Base-by-base conservation (phyloP, 1,284 basidiomycete species). In the Papiliotrema terrestris region DNA sequence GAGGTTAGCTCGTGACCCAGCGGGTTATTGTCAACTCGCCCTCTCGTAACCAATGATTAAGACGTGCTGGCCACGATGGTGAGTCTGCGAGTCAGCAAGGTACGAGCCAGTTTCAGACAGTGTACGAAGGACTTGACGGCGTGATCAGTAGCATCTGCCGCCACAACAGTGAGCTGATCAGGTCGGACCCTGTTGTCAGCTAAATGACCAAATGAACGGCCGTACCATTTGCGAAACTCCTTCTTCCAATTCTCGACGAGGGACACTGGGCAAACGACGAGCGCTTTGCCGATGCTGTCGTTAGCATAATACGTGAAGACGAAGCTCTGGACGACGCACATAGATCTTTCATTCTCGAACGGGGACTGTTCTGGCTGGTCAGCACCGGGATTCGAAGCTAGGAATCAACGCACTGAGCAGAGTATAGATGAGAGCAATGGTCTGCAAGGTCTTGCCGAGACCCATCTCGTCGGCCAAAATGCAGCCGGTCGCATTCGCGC, bases 391-490 rank as follows among this genome's bases (percentile, higher is more conserved):
- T 47, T 6, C 29, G 17, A 35, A 25, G 15, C 5, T 29, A 36
- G 2, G 35, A 14, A 5, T 29, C 26, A 19, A 68, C 83, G 67
- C 68, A 91, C 91, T 89, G 36, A 96, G 81, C 17, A 98, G 78
- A 0, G 90, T 96, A 86, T 90, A 91, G 15, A 94, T 80, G 8
- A 97, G 80, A 13, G 86, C 80, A 48, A 97, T 92, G 0, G 92
- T 93, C 84, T 95, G 76, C 19, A 77, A 77, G 0, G 93, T 96
- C 78, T 97, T 97, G 17, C 93, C 93, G 53, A 96, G 83, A 45
- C 93, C 92, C 91, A 92, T 94, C 58, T 98, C 95, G 74, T 99
- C 96, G 1, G 95, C 96, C 26, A 99, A 81, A 59, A 99, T 98
- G 66, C 91, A 95, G 1, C 96, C 96, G 63, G 91, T 69, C 1